Percentiles rank a stretch among this genome's conserved stretches.
Conservation (phyloP, 2,329 filamentous ascomycete genomes). For the Aspergillus arachidicola region DNA sequence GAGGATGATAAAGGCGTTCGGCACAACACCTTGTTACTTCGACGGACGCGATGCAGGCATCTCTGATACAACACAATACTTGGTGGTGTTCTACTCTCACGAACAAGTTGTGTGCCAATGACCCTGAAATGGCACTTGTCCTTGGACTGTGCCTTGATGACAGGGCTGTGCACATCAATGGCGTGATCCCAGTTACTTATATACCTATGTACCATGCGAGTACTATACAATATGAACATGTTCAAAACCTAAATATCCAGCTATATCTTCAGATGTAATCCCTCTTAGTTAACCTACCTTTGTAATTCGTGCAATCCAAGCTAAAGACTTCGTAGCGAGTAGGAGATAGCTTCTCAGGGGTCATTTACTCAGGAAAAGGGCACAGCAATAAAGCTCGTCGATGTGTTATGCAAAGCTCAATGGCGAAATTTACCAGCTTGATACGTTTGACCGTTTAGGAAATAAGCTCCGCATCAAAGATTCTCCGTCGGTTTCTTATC, state of each 20-base stretch:
- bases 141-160: constrained; percentile 13
- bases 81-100: constrained; percentile 46
- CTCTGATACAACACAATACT: constrained; percentile 73
- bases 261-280: neutral
- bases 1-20: constrained; percentile 98
- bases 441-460: neutral
- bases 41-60: constrained; percentile 96
- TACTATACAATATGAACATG: neutral
- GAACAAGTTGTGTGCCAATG: constrained; percentile 1
- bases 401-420: neutral
- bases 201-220: neutral
- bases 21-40: constrained; percentile 96
- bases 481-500: constrained; percentile 28
- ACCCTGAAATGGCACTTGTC: constrained; percentile 14
- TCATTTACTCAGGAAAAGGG: neutral
- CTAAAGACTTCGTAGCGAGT: neutral
- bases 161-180: constrained; percentile 13
- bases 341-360: neutral
- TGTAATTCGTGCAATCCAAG: neutral
- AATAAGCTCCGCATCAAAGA: constrained; percentile 25
- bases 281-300: neutral
- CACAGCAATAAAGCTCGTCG: neutral
- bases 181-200: neutral
- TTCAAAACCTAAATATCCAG: neutral
- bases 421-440: neutral